A percentile compares a stretch with the other conserved stretches of the same genome.
phyloP scores from a whole-genome alignment of 2,329 filamentous ascomycete species.

The Purpureocillium lavendulum region DNA sequence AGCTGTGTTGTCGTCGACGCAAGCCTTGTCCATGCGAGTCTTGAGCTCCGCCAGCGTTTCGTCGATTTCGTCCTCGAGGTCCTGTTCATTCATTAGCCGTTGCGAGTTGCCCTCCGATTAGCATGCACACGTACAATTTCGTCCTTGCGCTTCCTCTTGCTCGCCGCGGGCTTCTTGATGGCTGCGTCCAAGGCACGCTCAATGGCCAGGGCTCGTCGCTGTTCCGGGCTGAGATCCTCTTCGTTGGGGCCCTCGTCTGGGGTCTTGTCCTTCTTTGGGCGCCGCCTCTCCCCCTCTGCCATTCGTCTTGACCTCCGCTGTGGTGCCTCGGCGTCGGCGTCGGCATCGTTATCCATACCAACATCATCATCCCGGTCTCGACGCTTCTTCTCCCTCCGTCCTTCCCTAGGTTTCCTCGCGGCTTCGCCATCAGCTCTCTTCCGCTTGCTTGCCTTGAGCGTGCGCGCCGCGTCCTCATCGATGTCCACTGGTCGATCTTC shows the following conservation, averaged over 20 bases:
- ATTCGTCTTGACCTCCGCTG: constrained; percentile 39
- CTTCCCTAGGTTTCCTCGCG: constrained; percentile 66
- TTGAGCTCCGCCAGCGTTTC: constrained; percentile 84
- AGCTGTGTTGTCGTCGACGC: constrained; percentile 75
- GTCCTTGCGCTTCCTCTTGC: constrained; percentile 71
- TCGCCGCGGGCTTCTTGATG: constrained; percentile 62
- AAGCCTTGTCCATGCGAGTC: constrained; percentile 82
- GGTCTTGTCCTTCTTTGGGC: constrained; percentile 30
- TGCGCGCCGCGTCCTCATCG: constrained; percentile 56
- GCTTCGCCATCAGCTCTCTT: constrained; percentile 57
- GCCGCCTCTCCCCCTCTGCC: constrained; percentile 39
- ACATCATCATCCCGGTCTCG: constrained; percentile 43
- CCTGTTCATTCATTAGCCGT: constrained; percentile 38
- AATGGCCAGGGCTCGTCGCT: constrained; percentile 74
- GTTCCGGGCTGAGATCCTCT: constrained; percentile 73
- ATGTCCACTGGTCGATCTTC: constrained; percentile 58
- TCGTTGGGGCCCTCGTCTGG: constrained; percentile 56
- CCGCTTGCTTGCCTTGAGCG: constrained; percentile 55
- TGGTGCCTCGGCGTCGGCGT: constrained; percentile 33
- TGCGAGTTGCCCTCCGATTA: neutral
- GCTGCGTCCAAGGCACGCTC: constrained; percentile 84
- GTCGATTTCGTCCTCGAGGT: constrained; percentile 84
- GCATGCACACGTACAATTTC: constrained; percentile 59
- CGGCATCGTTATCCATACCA: constrained; percentile 35
- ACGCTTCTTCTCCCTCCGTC: constrained; percentile 59